phyloP scores from a whole-genome alignment of 495 filamentous ascomycete genomes.

The Lentithecium fluviatile region DNA sequence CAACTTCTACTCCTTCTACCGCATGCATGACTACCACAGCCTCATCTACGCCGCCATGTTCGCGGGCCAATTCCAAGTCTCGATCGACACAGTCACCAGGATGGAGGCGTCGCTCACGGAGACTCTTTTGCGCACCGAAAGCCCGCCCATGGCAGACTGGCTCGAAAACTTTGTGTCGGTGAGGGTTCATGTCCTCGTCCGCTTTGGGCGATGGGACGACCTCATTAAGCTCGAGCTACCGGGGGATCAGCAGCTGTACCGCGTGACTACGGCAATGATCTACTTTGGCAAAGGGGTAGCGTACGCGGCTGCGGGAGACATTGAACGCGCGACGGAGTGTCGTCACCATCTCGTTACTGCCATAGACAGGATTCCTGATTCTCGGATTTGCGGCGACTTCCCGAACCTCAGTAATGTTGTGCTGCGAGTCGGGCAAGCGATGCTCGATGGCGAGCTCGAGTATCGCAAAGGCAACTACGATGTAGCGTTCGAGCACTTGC shows the following conservation, averaged over 20 bases:
- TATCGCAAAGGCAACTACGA: constrained; percentile 60
- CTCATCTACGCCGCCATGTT: constrained; percentile 72
- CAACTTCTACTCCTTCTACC: constrained; percentile 69
- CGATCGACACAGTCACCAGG: constrained; percentile 53
- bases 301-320: constrained; percentile 52
- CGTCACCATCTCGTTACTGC: constrained; percentile 50
- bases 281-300: constrained; percentile 67
- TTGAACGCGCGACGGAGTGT: constrained; percentile 51
- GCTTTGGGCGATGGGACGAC: constrained; percentile 53
- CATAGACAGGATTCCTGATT: constrained; percentile 48
- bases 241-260: constrained; percentile 55
- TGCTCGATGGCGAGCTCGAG: constrained; percentile 68
- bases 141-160: constrained; percentile 72
- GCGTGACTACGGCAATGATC: constrained; percentile 60
- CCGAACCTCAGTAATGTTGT: constrained; percentile 64
- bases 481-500: constrained; percentile 55
- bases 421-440: constrained; percentile 56
- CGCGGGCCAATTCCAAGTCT: constrained; percentile 55
- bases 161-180: constrained; percentile 63
- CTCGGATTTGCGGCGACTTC: constrained; percentile 56
- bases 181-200: constrained; percentile 62
- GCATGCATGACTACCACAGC: constrained; percentile 66
- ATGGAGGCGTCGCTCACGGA: constrained; percentile 59
- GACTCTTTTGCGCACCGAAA: constrained; percentile 57
- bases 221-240: constrained; percentile 53